Conservation (phyloP, 225 moss, liverwort and hornwort genomes). For the Sphagnum tenellum region DNA sequence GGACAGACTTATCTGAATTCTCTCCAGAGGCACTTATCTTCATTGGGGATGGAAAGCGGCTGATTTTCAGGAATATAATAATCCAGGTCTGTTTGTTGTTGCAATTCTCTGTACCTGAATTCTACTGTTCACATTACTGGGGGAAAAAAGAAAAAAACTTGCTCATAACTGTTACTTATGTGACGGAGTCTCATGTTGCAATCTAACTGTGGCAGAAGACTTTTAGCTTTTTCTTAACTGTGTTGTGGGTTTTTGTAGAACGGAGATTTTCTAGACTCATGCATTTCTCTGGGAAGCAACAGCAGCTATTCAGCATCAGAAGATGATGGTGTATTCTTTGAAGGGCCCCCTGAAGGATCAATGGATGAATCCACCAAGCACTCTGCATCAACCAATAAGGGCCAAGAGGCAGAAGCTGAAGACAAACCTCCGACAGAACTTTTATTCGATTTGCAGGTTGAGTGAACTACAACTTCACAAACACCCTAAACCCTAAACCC, state of each 20-base stretch:
- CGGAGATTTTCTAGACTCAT: slow-evolving; percentile 86
- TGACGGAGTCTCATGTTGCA: no score
- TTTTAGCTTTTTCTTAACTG: neutral
- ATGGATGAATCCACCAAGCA: neutral
- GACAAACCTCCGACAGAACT: slow-evolving; percentile 48
- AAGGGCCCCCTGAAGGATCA: slow-evolving; percentile 51
- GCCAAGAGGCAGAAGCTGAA: neutral
- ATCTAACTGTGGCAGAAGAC: no score
- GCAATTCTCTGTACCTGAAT: no score
- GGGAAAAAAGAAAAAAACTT: no score
- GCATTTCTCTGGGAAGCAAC: slow-evolving; percentile 72
- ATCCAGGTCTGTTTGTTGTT: slow-evolving; percentile 50
- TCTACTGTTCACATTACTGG: no score
- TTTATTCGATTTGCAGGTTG: slow-evolving; percentile 65
- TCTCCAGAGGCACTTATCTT: slow-evolving; percentile 72
- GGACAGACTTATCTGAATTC: slow-evolving; percentile 54
- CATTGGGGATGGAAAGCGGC: slow-evolving; percentile 68
- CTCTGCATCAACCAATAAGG: no score
- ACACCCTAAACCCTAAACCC: no score
- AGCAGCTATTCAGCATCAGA: slow-evolving; percentile 75
- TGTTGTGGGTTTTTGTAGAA: slow-evolving; percentile 39
- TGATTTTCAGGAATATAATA: slow-evolving; percentile 69
- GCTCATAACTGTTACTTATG: no score
- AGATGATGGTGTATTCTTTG: slow-evolving; percentile 75
- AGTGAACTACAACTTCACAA: neutral